Conservation (phyloP, 2,329 filamentous ascomycete species). For the Macrophomina pseudophaseolina region DNA sequence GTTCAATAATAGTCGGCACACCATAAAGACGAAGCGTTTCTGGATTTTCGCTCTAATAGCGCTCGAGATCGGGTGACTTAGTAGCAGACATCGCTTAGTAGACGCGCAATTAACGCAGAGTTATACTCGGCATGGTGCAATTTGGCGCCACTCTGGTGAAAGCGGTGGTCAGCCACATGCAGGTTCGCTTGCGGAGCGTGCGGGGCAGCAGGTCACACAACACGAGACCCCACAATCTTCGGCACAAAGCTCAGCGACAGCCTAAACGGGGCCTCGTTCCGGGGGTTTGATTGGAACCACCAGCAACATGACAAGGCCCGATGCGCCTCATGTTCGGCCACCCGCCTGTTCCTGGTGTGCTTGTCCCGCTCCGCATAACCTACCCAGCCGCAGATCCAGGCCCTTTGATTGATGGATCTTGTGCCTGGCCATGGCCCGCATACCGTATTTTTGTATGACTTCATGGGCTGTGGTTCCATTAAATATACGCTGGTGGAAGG, state of each 20-base stretch:
- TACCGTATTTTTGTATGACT: slow-evolving; percentile 17
- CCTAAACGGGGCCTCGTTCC: slow-evolving; percentile 5
- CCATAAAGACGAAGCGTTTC: not conserved
- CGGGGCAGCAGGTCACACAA: slow-evolving; percentile 12
- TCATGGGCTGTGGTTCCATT: slow-evolving; percentile 8
- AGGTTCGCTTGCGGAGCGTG: slow-evolving; percentile 13
- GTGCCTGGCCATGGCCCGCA: slow-evolving; percentile 12
- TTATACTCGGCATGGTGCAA: slow-evolving; percentile 14
- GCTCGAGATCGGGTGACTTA: not conserved
- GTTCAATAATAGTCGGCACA: not conserved
- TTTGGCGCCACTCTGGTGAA: slow-evolving; percentile 15
- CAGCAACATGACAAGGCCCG: not conserved
- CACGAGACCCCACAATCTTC: slow-evolving; percentile 18
- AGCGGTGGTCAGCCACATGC: not conserved
- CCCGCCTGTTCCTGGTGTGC: not conserved
- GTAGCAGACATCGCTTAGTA: not conserved
- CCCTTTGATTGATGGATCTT: slow-evolving; percentile 23
- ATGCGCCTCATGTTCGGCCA: slow-evolving; percentile 6
- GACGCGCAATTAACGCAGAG: not conserved
- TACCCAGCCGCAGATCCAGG: slow-evolving; percentile 2
- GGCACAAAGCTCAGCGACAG: slow-evolving; percentile 17
- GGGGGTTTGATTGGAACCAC: not conserved
- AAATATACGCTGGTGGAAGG: not conserved
- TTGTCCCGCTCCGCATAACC: not conserved
- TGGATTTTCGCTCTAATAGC: not conserved